Percentiles rank a stretch among this genome's conserved stretches.
These are phyloP conservation scores for Calonectria ilicicola DNA, from an alignment of 2,329 filamentous ascomycete species.

Conservation along the genomic window DNA sequence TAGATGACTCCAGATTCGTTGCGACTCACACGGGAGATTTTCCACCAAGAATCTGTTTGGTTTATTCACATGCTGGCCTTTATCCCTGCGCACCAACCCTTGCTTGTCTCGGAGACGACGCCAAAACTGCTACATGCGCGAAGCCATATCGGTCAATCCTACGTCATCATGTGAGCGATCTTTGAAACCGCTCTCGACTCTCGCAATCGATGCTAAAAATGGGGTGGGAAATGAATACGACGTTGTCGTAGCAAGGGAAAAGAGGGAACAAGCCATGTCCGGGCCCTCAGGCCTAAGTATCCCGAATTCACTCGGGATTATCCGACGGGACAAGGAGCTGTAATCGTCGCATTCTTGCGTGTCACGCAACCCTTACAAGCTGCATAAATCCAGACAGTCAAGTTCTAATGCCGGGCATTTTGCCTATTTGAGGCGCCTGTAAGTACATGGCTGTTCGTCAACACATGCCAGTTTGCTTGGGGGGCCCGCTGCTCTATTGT, in stretches of 20 bases:
- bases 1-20: no score
- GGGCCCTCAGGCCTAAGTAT: no score
- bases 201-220: background rate
- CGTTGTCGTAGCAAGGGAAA: background rate
- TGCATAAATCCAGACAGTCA: background rate
- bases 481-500: background rate
- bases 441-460: background rate
- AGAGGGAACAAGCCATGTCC: background rate
- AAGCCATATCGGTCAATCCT: background rate
- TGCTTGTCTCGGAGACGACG: background rate
- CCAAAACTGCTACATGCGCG: no score
- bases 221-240: background rate
- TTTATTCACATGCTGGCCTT: background rate
- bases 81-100: background rate
- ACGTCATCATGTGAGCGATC: background rate
- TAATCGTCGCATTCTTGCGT: background rate
- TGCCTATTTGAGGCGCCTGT: background rate
- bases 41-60: background rate
- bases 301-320: background rate
- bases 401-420: background rate
- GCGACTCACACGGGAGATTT: background rate
- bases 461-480: background rate
- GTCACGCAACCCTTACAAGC: background rate
- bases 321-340: background rate
- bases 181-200: background rate